A percentile compares a stretch with the other conserved stretches of the same genome.
These are phyloP conservation scores for Neonectria punicea DNA, from an alignment of 2,329 filamentous ascomycete genomes.

Conservation along the genomic window DNA sequence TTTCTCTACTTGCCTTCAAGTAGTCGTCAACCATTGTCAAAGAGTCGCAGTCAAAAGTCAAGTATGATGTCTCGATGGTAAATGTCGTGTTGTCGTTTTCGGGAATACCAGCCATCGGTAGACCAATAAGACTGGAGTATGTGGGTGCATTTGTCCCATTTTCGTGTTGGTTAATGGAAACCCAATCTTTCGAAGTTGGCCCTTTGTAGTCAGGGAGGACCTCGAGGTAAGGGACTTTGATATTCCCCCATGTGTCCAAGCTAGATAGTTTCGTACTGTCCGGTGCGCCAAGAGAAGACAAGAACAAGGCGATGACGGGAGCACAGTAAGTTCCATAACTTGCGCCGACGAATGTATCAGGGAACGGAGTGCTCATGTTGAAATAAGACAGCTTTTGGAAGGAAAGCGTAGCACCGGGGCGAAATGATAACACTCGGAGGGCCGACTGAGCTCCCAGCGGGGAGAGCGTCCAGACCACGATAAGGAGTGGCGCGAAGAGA, in stretches of 20 bases:
- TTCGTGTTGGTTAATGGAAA: not conserved
- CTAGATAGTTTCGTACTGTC: slow-evolving; percentile 1
- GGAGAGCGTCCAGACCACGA: slow-evolving; percentile 8
- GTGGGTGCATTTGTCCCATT: not conserved
- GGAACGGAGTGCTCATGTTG: slow-evolving; percentile 1
- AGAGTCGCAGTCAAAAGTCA: slow-evolving; percentile 6
- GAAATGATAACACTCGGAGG: slow-evolving; percentile 17
- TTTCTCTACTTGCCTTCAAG: not conserved
- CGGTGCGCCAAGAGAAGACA: slow-evolving; percentile 4
- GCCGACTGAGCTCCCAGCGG: slow-evolving; percentile 17
- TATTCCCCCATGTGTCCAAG: slow-evolving; percentile 21
- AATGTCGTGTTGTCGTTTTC: slow-evolving; percentile 1
- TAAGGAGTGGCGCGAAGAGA: not conserved
- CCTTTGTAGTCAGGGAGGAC: slow-evolving; percentile 15
- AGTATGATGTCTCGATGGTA: slow-evolving; percentile 14
- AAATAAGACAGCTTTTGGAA: slow-evolving; percentile 3
- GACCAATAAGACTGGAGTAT: slow-evolving; percentile 13
- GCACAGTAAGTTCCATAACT: not conserved
- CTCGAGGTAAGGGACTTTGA: slow-evolving; percentile 10
- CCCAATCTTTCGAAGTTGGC: slow-evolving; percentile 5
- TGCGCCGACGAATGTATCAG: not conserved
- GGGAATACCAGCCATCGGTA: slow-evolving; percentile 3
- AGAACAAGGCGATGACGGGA: not conserved
- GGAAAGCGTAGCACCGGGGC: not conserved
- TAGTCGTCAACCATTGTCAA: not conserved